Conservation (phyloP, 495 filamentous ascomycete genomes). For the Penicillium paradoxum region DNA sequence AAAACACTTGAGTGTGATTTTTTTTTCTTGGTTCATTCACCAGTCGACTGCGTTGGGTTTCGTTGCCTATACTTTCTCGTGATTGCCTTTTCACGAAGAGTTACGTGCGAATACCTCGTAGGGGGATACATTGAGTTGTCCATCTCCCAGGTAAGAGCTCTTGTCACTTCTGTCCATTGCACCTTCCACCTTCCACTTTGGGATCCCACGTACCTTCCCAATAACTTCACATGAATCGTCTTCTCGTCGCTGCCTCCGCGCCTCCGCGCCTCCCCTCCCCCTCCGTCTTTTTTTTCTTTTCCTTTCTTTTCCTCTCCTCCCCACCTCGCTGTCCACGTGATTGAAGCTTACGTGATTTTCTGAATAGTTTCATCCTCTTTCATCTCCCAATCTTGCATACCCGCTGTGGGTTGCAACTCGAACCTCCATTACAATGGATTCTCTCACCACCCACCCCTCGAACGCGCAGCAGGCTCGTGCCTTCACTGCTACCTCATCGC, state of each 20-base stretch:
- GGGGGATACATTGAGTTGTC: slow-evolving; percentile 99
- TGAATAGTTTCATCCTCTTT: slow-evolving; percentile 4
- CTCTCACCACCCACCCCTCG: slow-evolving; percentile 81
- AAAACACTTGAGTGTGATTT: slow-evolving; percentile 48
- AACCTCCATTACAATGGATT: slow-evolving; percentile 62
- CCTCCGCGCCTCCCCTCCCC: too few species aligned
- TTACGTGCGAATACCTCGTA: slow-evolving; percentile 14
- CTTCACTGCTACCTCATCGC: slow-evolving; percentile 81
- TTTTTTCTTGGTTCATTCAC: slow-evolving; percentile 14
- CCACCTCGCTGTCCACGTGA: neutral
- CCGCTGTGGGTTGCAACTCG: slow-evolving; percentile 12
- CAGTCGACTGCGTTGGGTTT: slow-evolving; percentile 8
- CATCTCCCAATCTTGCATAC: neutral
- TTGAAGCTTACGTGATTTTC: neutral
- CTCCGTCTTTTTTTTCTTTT: too few species aligned
- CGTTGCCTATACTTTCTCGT: slow-evolving; percentile 8
- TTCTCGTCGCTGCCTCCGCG: too few species aligned
- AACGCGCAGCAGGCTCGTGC: slow-evolving; percentile 86
- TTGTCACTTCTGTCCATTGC: slow-evolving; percentile 7
- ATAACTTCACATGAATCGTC: too few species aligned
- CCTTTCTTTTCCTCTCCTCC: neutral
- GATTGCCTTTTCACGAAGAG: neutral
- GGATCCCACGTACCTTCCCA: neutral
- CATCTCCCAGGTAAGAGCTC: slow-evolving; percentile 84
- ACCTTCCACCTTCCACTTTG: slow-evolving; percentile 11